phyloP scores from a whole-genome alignment of 495 filamentous ascomycete species.

The Echria macrotheca region DNA sequence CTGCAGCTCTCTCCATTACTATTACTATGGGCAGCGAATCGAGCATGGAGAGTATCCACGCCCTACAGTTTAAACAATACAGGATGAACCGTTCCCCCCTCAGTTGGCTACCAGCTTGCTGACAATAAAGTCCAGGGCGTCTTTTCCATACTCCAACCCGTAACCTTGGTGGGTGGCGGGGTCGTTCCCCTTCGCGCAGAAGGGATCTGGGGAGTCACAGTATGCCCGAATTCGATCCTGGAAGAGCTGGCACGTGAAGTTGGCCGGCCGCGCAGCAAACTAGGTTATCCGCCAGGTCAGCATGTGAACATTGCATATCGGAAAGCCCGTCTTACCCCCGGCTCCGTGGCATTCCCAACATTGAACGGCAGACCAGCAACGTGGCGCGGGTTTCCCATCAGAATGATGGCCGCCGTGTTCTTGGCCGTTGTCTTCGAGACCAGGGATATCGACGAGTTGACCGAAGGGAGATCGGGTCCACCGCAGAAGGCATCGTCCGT shows the following conservation, averaged over 20 bases:
- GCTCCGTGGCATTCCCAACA: conserved; percentile 50
- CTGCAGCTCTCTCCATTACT: too few relatives aligned
- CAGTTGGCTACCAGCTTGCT: conserved; percentile 30
- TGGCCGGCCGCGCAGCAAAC: conserved; percentile 53
- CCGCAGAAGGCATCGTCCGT: conserved; percentile 57
- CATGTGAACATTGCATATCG: neutral
- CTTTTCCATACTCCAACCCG: conserved; percentile 47
- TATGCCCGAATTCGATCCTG: conserved; percentile 50
- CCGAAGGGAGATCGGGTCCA: conserved; percentile 47
- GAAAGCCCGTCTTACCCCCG: conserved; percentile 43
- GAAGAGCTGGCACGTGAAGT: conserved; percentile 47
- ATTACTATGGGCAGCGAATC: too few relatives aligned
- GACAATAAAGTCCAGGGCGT: conserved; percentile 49
- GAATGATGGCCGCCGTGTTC: conserved; percentile 52
- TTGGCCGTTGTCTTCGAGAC: conserved; percentile 39
- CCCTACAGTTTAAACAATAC: too few relatives aligned
- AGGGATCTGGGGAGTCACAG: conserved; percentile 56
- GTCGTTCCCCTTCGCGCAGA: conserved; percentile 55
- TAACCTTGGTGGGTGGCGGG: conserved; percentile 53
- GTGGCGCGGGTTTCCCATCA: conserved; percentile 55
- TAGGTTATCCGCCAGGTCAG: conserved; percentile 11
- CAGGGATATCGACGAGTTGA: conserved; percentile 41
- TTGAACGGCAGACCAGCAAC: conserved; percentile 47
- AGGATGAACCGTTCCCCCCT: too few relatives aligned
- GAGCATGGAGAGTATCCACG: too few relatives aligned